A percentile compares a stretch with the other conserved stretches of the same genome.
Conservation (phyloP, 2,329 filamentous ascomycete genomes). For the Raffaelea albimanens region DNA sequence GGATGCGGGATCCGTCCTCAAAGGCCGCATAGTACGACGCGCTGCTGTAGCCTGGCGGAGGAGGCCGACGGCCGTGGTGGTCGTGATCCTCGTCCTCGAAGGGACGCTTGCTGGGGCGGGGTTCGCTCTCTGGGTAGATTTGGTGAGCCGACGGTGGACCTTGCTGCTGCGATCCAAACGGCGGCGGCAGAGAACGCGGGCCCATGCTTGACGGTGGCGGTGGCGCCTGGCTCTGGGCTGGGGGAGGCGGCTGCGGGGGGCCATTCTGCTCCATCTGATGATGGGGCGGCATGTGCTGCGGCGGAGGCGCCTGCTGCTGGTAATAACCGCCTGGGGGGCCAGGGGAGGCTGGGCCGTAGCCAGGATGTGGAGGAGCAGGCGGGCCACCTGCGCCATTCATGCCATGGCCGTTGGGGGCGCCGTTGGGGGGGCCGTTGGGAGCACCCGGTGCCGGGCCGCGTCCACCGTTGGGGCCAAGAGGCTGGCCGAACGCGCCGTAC, state of each 20-base stretch:
- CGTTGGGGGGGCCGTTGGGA: conserved; percentile 8
- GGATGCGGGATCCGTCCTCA: conserved; percentile 1
- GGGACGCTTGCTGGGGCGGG: conserved; percentile 6
- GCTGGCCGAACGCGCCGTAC: conserved; percentile 49
- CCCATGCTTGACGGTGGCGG: conserved; percentile 13
- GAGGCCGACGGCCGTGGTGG: conserved; percentile 7
- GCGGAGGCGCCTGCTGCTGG: conserved; percentile 6
- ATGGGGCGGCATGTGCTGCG: too few species aligned
- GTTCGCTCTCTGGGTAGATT: conserved; percentile 7
- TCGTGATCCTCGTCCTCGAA: conserved; percentile 12
- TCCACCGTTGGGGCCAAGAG: conserved; percentile 23
- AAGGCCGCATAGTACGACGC: conserved; percentile 6
- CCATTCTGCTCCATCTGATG: conserved; percentile 8
- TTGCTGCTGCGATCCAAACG: too few species aligned
- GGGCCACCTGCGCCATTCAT: conserved; percentile 7
- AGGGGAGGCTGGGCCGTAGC: conserved; percentile 15
- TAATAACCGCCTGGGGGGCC: conserved; percentile 6
- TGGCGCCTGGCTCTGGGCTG: neutral
- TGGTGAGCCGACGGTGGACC: neutral
- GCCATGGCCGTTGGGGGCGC: conserved; percentile 9
- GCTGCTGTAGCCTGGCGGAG: conserved; percentile 5
- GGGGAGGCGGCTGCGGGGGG: conserved; percentile 11
- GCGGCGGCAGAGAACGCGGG: conserved; percentile 27
- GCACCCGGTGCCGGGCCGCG: conserved; percentile 9
- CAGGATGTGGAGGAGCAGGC: conserved; percentile 5